Percentiles rank a stretch among this genome's conserved stretches.
Conservation (phyloP, 495 filamentous ascomycete species). For the Penicillium odoratum region DNA sequence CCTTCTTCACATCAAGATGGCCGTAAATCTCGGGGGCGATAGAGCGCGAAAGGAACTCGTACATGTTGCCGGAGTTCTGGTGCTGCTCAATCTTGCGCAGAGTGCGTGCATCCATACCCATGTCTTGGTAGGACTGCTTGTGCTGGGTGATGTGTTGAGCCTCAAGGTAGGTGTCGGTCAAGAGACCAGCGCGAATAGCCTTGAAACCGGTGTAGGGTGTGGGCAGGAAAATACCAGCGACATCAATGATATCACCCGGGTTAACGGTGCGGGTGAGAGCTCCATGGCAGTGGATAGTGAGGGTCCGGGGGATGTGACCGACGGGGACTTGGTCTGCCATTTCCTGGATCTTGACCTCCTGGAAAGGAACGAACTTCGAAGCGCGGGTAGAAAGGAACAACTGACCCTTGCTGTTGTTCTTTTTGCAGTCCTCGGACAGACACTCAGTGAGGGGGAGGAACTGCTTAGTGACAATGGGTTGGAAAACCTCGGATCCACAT, state of each 20-base stretch:
- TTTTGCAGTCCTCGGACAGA: constrained; percentile 81
- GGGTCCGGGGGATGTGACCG: constrained; percentile 88
- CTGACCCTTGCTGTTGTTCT: constrained; percentile 89
- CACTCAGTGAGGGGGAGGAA: constrained; percentile 84
- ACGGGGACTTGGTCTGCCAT: constrained; percentile 98
- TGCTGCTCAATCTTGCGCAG: constrained; percentile 79
- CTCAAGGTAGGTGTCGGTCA: constrained; percentile 97
- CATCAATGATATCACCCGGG: constrained; percentile 90
- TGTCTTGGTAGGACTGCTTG: constrained; percentile 94
- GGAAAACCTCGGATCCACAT: constrained; percentile 96
- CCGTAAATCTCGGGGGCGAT: constrained; percentile 98
- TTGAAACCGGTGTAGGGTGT: constrained; percentile 98
- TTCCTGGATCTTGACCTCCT: constrained; percentile 98
- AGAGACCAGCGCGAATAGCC: constrained; percentile 87
- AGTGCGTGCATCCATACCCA: constrained; percentile 73
- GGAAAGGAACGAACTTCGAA: constrained; percentile 95
- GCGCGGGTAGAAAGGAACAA: constrained; percentile 90
- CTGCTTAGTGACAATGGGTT: constrained; percentile 88
- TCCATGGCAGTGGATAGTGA: constrained; percentile 90
- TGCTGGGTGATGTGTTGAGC: constrained; percentile 91
- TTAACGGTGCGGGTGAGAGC: constrained; percentile 80
- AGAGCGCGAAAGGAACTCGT: constrained; percentile 90
- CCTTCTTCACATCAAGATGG: constrained; percentile 97
- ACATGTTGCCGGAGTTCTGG: constrained; percentile 80
- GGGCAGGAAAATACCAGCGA: constrained; percentile 92